Conservation (phyloP, 495 filamentous ascomycete genomes). For the Penicillium crystallinum region DNA sequence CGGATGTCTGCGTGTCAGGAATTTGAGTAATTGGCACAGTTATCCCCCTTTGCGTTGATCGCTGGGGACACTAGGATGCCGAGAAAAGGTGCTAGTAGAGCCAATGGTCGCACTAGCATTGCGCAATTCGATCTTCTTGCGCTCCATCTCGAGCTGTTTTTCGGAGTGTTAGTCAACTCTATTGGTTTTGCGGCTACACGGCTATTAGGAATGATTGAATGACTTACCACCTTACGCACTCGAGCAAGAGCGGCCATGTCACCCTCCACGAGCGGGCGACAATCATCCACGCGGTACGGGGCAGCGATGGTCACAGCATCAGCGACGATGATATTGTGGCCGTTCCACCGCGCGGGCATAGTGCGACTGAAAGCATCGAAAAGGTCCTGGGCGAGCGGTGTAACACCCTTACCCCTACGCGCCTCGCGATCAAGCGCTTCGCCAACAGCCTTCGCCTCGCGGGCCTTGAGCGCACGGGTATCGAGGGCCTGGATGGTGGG, state of each 20-base stretch:
- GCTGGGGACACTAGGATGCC: constrained; percentile 12
- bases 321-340: constrained; percentile 56
- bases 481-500: constrained; percentile 45
- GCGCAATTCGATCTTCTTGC: constrained; percentile 46
- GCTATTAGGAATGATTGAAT: not conserved
- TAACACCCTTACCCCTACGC: constrained; percentile 56
- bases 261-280: constrained; percentile 45
- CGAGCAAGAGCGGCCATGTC: constrained; percentile 48
- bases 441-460: constrained; percentile 50
- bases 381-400: constrained; percentile 61
- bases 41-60: constrained; percentile 30
- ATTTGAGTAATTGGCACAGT: not conserved
- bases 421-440: constrained; percentile 51
- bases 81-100: constrained; percentile 30
- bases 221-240: constrained; percentile 62
- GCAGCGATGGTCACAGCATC: constrained; percentile 58
- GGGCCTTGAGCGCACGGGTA: constrained; percentile 45
- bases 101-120: constrained; percentile 42
- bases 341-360: constrained; percentile 62
- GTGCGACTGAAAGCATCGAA: constrained; percentile 61
- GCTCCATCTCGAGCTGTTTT: constrained; percentile 44
- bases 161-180: not conserved
- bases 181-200: not conserved
- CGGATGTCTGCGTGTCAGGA: not conserved
- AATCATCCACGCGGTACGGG: constrained; percentile 58